These are phyloP conservation scores for Xylogone sp. DNA, from an alignment of 2,329 filamentous ascomycete genomes.

Conservation along the genomic window DNA sequence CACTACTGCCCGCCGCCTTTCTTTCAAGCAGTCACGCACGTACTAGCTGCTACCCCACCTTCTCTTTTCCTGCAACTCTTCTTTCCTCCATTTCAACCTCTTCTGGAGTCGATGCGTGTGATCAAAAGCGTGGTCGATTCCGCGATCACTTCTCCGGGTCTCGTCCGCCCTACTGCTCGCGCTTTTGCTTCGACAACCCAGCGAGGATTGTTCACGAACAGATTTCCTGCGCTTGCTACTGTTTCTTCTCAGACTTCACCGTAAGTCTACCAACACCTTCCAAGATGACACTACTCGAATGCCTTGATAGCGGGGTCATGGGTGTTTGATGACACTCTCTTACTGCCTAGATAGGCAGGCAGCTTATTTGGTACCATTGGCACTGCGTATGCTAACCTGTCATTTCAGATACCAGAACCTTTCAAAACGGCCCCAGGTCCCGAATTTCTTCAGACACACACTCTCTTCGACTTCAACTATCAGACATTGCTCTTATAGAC, in stretches of 20 bases:
- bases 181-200: constrained; percentile 12
- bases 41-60: constrained; percentile 2
- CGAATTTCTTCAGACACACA: constrained; percentile 12
- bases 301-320: not conserved
- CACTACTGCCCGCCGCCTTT: not conserved
- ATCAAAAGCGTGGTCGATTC: constrained; percentile 20
- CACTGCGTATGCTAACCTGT: not conserved
- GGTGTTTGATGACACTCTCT: not conserved
- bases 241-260: not conserved
- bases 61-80: not conserved
- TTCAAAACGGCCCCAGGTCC: constrained; percentile 17
- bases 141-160: constrained; percentile 17
- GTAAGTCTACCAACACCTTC: not conserved
- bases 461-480: constrained; percentile 18
- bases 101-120: constrained; percentile 24
- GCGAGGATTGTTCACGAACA: not conserved
- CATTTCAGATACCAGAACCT: constrained; percentile 15
- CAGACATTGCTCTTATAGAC: constrained; percentile 70
- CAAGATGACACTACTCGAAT: not conserved
- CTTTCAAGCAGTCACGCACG: not conserved
- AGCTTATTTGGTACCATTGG: no score
- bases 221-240: not conserved
- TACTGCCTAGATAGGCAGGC: not conserved
- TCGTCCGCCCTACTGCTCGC: constrained; percentile 19
- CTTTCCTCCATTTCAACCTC: constrained; percentile 6